Evolutionary conservation across 2,329 filamentous ascomycete genomes (phyloP).

Genomic region (Calonectria pteridis): DNA sequence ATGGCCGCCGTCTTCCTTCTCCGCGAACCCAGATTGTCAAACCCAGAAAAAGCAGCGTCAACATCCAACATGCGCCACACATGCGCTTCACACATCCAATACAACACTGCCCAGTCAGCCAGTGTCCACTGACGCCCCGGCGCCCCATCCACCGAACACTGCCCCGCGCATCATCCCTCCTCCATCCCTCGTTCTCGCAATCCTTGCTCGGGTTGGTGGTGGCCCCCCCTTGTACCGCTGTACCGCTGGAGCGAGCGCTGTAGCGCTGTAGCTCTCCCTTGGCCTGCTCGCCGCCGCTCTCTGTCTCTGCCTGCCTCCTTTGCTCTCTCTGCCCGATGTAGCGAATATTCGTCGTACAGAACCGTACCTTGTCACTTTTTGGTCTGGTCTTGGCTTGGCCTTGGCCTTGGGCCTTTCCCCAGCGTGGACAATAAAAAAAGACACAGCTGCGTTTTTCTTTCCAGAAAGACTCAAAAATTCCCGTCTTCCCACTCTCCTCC

Average conservation of each 20-base stretch:
- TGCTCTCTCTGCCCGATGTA: neutral
- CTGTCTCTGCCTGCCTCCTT: neutral
- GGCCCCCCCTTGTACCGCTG: neutral
- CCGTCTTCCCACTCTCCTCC: constrained; percentile 10
- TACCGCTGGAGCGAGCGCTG: neutral
- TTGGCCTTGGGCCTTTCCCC: constrained; percentile 1
- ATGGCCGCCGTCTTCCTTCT: neutral
- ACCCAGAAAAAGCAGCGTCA: neutral
- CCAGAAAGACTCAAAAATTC: constrained; percentile 19
- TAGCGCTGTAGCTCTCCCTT: constrained; percentile 9
- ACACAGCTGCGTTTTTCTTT: constrained; percentile 4
- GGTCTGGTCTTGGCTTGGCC: neutral
- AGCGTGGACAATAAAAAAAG: neutral
- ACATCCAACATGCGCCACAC: constrained; percentile 8
- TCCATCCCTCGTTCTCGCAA: constrained; percentile 3
- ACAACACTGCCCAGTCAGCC: constrained; percentile 6
- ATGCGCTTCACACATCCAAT: constrained; percentile 8
- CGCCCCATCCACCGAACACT: constrained; percentile 17
- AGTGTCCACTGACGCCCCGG: neutral
- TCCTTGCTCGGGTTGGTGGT: neutral
- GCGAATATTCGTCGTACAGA: constrained; percentile 6
- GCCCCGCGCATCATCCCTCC: constrained; percentile 16
- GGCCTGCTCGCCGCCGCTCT: neutral
- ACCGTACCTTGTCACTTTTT: constrained; percentile 3
- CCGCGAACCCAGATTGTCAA: neutral